Percentiles rank a stretch among this genome's conserved stretches.
phyloP scores from a whole-genome alignment of 257 asterid species.

The Mentha longifolia region DNA sequence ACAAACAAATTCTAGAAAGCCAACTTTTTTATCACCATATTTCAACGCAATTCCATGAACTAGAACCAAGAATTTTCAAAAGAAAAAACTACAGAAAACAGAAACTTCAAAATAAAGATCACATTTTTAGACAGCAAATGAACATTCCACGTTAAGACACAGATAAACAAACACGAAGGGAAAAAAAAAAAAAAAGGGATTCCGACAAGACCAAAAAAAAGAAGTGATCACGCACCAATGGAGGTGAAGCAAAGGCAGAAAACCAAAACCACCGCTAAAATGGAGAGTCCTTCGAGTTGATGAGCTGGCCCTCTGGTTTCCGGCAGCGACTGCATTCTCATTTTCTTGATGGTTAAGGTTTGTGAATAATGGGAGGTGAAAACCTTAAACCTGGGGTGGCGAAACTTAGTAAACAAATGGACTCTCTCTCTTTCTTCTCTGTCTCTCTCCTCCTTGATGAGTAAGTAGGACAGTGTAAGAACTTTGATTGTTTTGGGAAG shows the following conservation, averaged over 20 bases:
- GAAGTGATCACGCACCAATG: conserved; percentile 17
- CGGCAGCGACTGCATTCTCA: conserved; percentile 2
- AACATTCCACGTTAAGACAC: neutral
- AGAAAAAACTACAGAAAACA: neutral
- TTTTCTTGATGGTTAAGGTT: neutral
- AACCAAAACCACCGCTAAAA: conserved; percentile 24
- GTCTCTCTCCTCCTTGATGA: neutral
- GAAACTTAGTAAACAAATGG: too few species aligned
- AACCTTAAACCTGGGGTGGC: too few species aligned
- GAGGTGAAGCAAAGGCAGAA: neutral
- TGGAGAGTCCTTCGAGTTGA: conserved; percentile 12
- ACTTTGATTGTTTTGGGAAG: neutral
- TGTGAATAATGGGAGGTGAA: neutral
- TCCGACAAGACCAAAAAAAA: neutral
- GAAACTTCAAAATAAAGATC: conserved; percentile 3
- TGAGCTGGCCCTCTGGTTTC: neutral
- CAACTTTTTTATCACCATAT: too few species aligned
- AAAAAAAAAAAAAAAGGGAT: neutral
- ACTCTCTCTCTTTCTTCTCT: neutral
- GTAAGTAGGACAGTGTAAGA: neutral
- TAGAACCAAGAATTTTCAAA: too few species aligned
- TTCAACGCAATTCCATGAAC: too few species aligned
- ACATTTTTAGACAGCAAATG: neutral
- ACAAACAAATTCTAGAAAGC: neutral
- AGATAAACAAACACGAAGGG: too few species aligned